These are phyloP conservation scores for Beauveria medogensis DNA, from an alignment of 2,329 filamentous ascomycete genomes.

Conservation along the genomic window DNA sequence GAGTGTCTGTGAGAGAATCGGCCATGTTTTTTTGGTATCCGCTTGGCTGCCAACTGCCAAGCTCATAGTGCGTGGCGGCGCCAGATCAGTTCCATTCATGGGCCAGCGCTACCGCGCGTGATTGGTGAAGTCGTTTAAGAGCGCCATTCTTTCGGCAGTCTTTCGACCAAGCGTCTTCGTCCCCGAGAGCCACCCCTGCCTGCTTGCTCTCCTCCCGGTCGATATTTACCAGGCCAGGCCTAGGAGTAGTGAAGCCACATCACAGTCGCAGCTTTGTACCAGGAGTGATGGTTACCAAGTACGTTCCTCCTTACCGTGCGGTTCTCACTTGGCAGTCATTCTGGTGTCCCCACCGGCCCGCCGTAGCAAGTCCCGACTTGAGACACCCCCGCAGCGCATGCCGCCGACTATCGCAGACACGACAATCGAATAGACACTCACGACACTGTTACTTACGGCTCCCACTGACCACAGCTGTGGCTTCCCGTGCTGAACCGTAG, in stretches of 20 bases:
- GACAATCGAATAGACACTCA: too few relatives aligned
- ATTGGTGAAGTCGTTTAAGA: background rate
- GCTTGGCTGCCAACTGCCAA: background rate
- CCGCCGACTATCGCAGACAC: background rate
- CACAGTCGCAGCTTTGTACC: too few relatives aligned
- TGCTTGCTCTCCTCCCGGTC: too few relatives aligned
- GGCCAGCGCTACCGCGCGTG: background rate
- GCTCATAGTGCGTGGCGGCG: background rate
- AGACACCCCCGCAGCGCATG: constrained; percentile 1
- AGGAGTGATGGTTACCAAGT: too few relatives aligned
- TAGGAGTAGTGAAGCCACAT: too few relatives aligned
- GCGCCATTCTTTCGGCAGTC: background rate
- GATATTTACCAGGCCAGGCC: too few relatives aligned
- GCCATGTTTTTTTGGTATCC: too few relatives aligned
- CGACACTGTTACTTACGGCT: background rate
- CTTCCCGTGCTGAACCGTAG: too few relatives aligned
- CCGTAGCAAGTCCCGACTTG: constrained; percentile 4
- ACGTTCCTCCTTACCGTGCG: background rate
- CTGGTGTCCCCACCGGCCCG: background rate
- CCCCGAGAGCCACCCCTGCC: too few relatives aligned
- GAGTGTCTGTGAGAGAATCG: too few relatives aligned
- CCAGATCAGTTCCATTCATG: background rate
- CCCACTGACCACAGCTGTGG: background rate
- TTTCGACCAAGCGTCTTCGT: too few relatives aligned
- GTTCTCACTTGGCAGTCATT: background rate